Base-by-base conservation (phyloP, 805 yeast genomes). In the Kazachstania kunashirensis region DNA sequence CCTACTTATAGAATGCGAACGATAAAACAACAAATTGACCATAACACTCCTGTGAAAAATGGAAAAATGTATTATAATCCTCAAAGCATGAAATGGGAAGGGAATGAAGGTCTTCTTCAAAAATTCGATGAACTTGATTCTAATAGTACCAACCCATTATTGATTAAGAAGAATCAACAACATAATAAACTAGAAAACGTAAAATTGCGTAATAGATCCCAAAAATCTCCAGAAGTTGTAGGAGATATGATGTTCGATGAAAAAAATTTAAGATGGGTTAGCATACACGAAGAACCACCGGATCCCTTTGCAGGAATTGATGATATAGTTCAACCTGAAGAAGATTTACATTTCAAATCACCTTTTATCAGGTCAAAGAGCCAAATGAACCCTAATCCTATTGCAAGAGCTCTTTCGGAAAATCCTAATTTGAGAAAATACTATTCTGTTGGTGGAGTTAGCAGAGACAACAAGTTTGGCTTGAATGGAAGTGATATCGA, bases 241-340 rank as follows among this genome's bases (percentile, higher is more conserved):
- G 60, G 60, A 1, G 51, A 49, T 27, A 57, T 57, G 62, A 47
- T 50, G 40, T 52, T 56, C 25, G 62, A 57, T 38, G 59, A 55
- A 24, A 50, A 52, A 25, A 55, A 57, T 35, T 42, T 53, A 21
- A 41, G 59, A 31, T 57, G 62, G 62, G 49, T 56, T 2, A 51
- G 53, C 24, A 36, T 51, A n/a, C 47, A 49, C 25, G 53, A 49
- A 25, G 49, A 53, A 11, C 52, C 46, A n/a, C 26, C 37, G 2
- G 60, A 57, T 34, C 61, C 60, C 5, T 57, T 57, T 38, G 51
- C 47, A 23, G 50, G 47, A 12, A 41, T 57, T 15, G 47, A 45
- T 5, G 59, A 54, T 36, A 39, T 50, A 7, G 28, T 46, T 43
- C 17, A 18, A n/a, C 16, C 5, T 4, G 13, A 23, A 12, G 25